Evolutionary conservation across 305 asterid species (phyloP).

Genomic region (Caryopteris hybrid): DNA sequence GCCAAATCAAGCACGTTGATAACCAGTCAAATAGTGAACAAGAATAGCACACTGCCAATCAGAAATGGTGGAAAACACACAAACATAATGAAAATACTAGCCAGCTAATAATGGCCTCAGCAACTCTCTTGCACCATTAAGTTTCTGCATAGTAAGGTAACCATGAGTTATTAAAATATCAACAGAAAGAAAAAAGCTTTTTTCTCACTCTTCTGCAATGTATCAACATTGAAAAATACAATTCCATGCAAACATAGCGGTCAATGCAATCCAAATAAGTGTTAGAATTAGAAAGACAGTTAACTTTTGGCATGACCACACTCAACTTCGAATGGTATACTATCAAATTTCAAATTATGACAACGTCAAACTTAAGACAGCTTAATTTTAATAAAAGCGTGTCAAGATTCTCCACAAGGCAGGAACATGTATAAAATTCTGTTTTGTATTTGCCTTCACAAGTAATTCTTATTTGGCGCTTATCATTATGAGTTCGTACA

Average conservation of each 20-base stretch:
- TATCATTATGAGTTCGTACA: too few species aligned
- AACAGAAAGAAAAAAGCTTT: background rate
- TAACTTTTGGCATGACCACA: background rate
- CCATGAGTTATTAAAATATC: background rate
- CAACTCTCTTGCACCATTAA: constrained; percentile 32
- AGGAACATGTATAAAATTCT: background rate
- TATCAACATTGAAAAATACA: background rate
- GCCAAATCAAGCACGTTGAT: constrained; percentile 10
- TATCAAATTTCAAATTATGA: background rate
- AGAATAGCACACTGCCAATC: background rate
- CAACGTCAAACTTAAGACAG: background rate
- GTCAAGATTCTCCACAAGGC: background rate
- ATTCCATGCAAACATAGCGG: background rate
- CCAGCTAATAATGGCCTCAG: constrained; percentile 40
- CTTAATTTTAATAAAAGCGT: background rate
- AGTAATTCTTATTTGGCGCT: background rate
- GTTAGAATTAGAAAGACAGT: background rate
- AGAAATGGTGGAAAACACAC: background rate
- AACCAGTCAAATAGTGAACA: constrained; percentile 10
- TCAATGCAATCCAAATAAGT: too few species aligned
- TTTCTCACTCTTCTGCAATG: background rate
- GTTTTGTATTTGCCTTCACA: too few species aligned
- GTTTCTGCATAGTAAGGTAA: constrained; percentile 32
- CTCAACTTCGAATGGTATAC: background rate
- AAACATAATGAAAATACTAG: constrained; percentile 16